phyloP scores from a whole-genome alignment of 2,329 filamentous ascomycete species.

The Fusarium paranaense region DNA sequence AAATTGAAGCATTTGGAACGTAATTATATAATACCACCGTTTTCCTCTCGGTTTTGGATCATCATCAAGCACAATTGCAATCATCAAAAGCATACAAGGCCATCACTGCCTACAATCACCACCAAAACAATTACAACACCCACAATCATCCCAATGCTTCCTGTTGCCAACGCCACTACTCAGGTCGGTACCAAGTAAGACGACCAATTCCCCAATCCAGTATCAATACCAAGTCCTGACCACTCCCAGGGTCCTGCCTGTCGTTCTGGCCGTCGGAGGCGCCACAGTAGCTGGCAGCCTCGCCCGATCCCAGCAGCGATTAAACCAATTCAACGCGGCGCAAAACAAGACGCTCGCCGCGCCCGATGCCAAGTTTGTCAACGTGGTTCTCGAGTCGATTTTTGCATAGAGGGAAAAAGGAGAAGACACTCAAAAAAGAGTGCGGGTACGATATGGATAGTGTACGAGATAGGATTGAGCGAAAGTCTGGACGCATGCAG shows the following conservation, averaged over 20 bases:
- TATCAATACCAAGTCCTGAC: constrained; percentile 1
- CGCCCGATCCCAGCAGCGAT: constrained; percentile 16
- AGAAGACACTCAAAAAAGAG: constrained; percentile 8
- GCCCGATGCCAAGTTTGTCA: constrained; percentile 26
- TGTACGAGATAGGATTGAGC: constrained; percentile 49
- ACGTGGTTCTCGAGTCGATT: constrained; percentile 36
- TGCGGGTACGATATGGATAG: background rate
- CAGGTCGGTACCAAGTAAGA: constrained; percentile 33
- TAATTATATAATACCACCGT: constrained; percentile 28
- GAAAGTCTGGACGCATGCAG: constrained; percentile 44
- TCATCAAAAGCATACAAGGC: background rate
- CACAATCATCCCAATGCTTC: constrained; percentile 33
- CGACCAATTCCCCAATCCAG: background rate
- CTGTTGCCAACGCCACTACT: constrained; percentile 10
- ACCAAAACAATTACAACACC: background rate
- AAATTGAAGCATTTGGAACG: background rate
- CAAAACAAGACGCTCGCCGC: constrained; percentile 2
- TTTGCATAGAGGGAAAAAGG: constrained; percentile 30
- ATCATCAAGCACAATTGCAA: constrained; percentile 9
- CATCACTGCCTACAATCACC: background rate
- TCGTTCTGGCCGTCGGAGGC: constrained; percentile 38
- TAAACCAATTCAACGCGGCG: constrained; percentile 16
- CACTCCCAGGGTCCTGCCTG: constrained; percentile 28
- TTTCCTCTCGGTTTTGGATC: background rate
- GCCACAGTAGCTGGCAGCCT: constrained; percentile 33